These are phyloP conservation scores for Dovyalis caffra DNA, from an alignment of 345 rosid species.

Conservation along the genomic window DNA sequence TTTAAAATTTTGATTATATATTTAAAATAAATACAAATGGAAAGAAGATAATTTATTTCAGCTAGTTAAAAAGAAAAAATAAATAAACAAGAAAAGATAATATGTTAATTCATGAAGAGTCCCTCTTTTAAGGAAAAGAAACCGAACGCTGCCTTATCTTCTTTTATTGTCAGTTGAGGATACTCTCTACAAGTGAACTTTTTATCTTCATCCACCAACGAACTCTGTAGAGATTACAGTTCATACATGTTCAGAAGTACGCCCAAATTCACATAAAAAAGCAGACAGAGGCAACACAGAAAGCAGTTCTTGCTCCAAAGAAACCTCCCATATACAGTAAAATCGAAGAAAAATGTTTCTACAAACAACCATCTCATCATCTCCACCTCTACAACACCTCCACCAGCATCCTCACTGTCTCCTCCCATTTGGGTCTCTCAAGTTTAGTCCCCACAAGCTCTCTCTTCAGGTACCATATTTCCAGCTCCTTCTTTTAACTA, in stretches of 20 bases:
- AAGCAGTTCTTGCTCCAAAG: slow-evolving; percentile 17
- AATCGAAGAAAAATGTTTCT: slow-evolving; percentile 42
- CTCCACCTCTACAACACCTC: slow-evolving; percentile 35
- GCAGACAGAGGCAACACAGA: background rate
- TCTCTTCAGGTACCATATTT: slow-evolving; percentile 42
- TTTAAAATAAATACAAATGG: no score
- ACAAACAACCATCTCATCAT: slow-evolving; percentile 38
- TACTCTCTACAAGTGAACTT: background rate
- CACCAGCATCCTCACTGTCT: slow-evolving; percentile 18
- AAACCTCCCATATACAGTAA: background rate
- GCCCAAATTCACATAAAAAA: background rate
- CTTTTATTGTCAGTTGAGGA: no score
- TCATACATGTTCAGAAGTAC: background rate
- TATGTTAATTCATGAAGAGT: background rate
- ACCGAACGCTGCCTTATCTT: slow-evolving; percentile 14
- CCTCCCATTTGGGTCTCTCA: slow-evolving; percentile 32
- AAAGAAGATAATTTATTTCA: no score
- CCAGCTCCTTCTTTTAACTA: background rate
- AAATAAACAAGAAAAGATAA: background rate
- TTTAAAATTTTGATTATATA: no score
- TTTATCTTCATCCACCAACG: slow-evolving; percentile 24
- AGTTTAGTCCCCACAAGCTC: slow-evolving; percentile 24
- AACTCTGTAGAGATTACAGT: background rate
- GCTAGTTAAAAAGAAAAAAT: background rate
- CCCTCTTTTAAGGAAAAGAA: background rate